phyloP scores from a whole-genome alignment of 2,329 filamentous ascomycete species.

The Fusarium euwallaceae region DNA sequence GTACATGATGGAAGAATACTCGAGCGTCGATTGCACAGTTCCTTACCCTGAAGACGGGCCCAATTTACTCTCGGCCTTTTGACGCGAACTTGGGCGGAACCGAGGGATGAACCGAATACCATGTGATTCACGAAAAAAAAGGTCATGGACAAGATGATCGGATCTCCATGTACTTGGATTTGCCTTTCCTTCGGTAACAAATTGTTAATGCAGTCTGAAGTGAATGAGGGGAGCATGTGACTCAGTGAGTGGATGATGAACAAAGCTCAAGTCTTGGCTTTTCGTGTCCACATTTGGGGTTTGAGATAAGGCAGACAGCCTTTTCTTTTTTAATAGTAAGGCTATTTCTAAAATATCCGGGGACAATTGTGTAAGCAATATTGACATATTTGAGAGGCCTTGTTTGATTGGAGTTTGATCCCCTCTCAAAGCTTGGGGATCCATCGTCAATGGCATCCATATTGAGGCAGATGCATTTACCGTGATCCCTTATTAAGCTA shows the following conservation, averaged over 20 bases:
- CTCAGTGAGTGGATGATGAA: neutral
- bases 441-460: neutral
- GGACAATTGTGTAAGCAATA: neutral
- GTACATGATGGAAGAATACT: neutral
- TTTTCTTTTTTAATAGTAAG: neutral
- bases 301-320: neutral
- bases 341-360: neutral
- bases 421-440: neutral
- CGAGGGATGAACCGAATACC: neutral
- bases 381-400: neutral
- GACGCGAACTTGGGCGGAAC: neutral
- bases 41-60: neutral
- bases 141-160: neutral
- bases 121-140: neutral
- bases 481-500: slow-evolving; percentile 1
- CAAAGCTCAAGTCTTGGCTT: neutral
- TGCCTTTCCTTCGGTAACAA: neutral
- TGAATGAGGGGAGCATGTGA: neutral
- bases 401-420: neutral
- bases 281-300: neutral
- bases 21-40: neutral
- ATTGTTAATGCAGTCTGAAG: neutral
- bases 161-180: neutral
- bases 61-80: neutral
- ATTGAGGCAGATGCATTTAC: neutral